These are phyloP conservation scores for Bisporella sp. DNA, from an alignment of 2,329 filamentous ascomycete genomes.

Conservation along the genomic window DNA sequence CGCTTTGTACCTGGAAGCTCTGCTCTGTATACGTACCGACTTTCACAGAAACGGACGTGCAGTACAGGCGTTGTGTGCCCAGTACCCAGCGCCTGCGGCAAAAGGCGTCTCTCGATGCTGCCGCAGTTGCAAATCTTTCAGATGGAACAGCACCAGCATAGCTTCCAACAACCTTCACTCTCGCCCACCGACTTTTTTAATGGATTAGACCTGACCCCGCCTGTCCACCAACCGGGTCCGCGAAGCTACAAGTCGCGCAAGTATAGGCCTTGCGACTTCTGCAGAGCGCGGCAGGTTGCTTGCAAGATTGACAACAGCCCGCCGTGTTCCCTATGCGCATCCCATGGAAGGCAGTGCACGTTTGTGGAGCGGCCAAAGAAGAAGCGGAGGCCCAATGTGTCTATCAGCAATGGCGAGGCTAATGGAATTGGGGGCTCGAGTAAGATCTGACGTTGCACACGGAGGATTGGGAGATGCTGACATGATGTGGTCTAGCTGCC, in stretches of 20 bases:
- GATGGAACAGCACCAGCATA: not conserved
- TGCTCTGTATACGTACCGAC: no score
- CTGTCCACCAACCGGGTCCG: constrained; percentile 22
- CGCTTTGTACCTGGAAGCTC: no score
- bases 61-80: no score
- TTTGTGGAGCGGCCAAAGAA: constrained; percentile 34
- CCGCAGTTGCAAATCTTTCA: no score
- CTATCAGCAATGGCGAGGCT: constrained; percentile 15
- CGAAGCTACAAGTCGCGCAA: constrained; percentile 26
- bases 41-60: no score
- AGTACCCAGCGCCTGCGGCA: no score
- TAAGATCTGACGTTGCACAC: no score
- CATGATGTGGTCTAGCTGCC: constrained; percentile 3
- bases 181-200: constrained; percentile 23
- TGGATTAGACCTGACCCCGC: constrained; percentile 16
- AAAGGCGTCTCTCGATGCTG: no score
- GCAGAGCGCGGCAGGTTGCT: constrained; percentile 36
- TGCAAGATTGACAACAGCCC: constrained; percentile 36
- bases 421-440: not conserved
- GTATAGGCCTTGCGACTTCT: constrained; percentile 38
- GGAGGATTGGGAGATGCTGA: no score
- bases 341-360: constrained; percentile 36
- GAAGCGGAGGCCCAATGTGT: constrained; percentile 23
- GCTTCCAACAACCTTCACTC: constrained; percentile 15
- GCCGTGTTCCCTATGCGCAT: constrained; percentile 36